Evolutionary conservation across 2,329 filamentous ascomycete species (phyloP).

Genomic region (Bisporella sp.): DNA sequence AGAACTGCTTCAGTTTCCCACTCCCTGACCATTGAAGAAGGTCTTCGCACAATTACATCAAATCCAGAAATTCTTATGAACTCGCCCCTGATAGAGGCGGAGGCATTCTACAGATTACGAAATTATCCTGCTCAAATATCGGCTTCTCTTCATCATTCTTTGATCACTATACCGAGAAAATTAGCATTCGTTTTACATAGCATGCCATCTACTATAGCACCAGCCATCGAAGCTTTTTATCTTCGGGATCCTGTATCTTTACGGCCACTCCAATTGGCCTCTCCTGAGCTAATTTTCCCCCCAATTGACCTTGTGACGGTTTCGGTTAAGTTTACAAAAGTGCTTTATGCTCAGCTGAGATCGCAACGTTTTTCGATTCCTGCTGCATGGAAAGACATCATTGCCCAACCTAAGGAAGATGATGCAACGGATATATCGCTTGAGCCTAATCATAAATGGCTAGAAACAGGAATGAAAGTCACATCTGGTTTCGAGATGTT

Average conservation of each 20-base stretch:
- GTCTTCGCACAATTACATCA: conserved; percentile 51
- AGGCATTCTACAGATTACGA: conserved; percentile 82
- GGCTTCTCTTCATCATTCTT: conserved; percentile 68
- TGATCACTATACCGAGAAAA: conserved; percentile 71
- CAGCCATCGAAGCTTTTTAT: conserved; percentile 88
- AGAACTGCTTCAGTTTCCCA: conserved; percentile 31
- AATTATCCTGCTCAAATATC: conserved; percentile 75
- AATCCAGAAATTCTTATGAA: conserved; percentile 56
- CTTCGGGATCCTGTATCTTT: conserved; percentile 75
- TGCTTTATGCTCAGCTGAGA: conserved; percentile 84
- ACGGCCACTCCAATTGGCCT: conserved; percentile 55
- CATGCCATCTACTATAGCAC: conserved; percentile 68
- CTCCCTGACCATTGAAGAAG: conserved; percentile 55
- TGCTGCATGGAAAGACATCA: conserved; percentile 39
- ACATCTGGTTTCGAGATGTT: conserved; percentile 90
- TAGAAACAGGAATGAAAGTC: conserved; percentile 83
- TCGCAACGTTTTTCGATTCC: conserved; percentile 75
- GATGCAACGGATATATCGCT: conserved; percentile 19
- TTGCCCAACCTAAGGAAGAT: conserved; percentile 25
- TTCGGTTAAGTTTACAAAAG: conserved; percentile 77
- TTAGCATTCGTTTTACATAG: conserved; percentile 73
- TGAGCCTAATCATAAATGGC: conserved; percentile 16
- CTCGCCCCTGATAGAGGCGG: conserved; percentile 69
- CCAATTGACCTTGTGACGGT: conserved; percentile 74
- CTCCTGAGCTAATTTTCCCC: conserved; percentile 54